Percentiles rank a stretch among this genome's conserved stretches.
Evolutionary conservation across 371 early-diverging fungal genomes (phyloP).

Genomic region (Capniomyces stellatus): DNA sequence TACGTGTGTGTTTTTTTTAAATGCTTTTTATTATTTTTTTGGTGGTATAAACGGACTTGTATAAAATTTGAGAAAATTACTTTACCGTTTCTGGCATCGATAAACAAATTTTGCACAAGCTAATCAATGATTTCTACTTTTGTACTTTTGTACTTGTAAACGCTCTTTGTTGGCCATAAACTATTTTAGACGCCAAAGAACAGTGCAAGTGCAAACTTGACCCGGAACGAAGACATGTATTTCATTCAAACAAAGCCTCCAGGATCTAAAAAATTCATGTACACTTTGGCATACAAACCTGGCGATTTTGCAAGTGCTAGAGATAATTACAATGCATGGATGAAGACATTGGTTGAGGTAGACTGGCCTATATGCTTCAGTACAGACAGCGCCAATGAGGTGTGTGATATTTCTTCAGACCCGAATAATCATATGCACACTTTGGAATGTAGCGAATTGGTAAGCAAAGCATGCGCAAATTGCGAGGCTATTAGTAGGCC

Average conservation of each 20-base stretch:
- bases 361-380: constrained; percentile 70
- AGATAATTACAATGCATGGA: constrained; percentile 53
- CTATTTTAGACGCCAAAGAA: constrained; percentile 53
- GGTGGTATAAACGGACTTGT: too few species aligned
- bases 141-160: neutral
- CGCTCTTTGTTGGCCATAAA: neutral
- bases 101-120: too few species aligned
- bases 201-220: constrained; percentile 58
- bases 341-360: constrained; percentile 35
- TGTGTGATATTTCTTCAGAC: too few species aligned
- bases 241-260: constrained; percentile 51
- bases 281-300: constrained; percentile 54
- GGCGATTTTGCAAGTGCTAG: constrained; percentile 52
- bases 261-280: constrained; percentile 48
- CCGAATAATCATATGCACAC: too few species aligned
- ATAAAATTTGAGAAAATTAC: too few species aligned
- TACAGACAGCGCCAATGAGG: neutral
- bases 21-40: too few species aligned
- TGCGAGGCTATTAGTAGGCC: too few species aligned
- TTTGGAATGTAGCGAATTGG: too few species aligned
- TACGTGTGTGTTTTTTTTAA: too few species aligned
- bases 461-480: too few species aligned
- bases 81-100: too few species aligned
- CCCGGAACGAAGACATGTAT: constrained; percentile 57
- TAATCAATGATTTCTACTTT: neutral